Percentiles rank a stretch among this genome's conserved stretches.
phyloP scores from a whole-genome alignment of 2,329 filamentous ascomycete species.

The Huntiella decipiens region DNA sequence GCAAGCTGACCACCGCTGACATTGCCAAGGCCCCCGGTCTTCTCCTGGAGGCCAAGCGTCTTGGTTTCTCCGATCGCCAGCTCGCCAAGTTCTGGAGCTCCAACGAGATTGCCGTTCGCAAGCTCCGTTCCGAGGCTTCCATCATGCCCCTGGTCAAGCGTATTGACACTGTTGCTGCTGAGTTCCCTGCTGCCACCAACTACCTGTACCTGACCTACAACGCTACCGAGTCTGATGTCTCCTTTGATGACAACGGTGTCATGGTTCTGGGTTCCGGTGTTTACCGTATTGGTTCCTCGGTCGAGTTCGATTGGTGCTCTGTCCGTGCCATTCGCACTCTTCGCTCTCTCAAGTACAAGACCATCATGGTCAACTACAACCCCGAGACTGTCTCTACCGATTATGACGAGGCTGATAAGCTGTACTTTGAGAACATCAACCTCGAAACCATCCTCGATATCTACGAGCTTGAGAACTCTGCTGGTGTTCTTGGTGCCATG shows the following conservation, averaged over 20 bases:
- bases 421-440: constrained; percentile 95
- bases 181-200: constrained; percentile 88
- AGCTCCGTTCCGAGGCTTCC: constrained; percentile 64
- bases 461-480: constrained; percentile 68
- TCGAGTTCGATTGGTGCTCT: constrained; percentile 98
- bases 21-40: constrained; percentile 44
- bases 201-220: constrained; percentile 97
- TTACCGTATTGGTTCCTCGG: constrained; percentile 90
- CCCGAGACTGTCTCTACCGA: constrained; percentile 81
- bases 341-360: constrained; percentile 69
- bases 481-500: constrained; percentile 83
- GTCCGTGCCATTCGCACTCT: constrained; percentile 85
- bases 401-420: constrained; percentile 80
- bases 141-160: constrained; percentile 89
- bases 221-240: constrained; percentile 64
- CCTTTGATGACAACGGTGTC: constrained; percentile 74
- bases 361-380: constrained; percentile 90
- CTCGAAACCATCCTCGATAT: constrained; percentile 83
- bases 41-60: constrained; percentile 70
- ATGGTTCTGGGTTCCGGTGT: constrained; percentile 95
- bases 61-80: constrained; percentile 88
- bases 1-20: constrained; percentile 43
- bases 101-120: constrained; percentile 78
- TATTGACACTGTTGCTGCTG: constrained; percentile 93
- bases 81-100: constrained; percentile 87